Evolutionary conservation across 331 rosid genomes (phyloP).

Genomic region (Malus hybrid): DNA sequence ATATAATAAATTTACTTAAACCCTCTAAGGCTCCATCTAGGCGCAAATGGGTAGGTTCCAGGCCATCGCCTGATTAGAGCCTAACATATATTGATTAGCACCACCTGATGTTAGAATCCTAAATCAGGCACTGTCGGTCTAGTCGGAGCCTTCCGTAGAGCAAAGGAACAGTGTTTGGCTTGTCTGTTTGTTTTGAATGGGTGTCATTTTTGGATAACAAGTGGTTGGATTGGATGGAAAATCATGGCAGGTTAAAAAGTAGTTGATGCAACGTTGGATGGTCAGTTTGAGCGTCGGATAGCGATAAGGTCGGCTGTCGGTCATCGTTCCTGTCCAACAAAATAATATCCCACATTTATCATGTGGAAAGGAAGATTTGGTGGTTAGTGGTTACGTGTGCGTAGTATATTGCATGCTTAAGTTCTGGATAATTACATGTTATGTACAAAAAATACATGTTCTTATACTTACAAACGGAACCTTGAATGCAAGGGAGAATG

Average conservation of each 20-base stretch:
- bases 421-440: not conserved
- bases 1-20: no score
- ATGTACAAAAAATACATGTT: not conserved
- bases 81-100: no score
- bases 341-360: not conserved
- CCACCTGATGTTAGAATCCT: no score
- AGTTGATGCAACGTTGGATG: not conserved
- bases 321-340: no score
- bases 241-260: not conserved
- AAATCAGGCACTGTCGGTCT: rapidly evolving
- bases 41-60: rapidly evolving
- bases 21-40: rapidly evolving
- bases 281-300: not conserved
- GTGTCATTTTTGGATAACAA: not conserved
- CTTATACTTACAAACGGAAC: rapidly evolving
- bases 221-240: not conserved
- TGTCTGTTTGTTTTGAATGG: not conserved
- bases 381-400: not conserved
- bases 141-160: not conserved
- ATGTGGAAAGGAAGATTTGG: not conserved
- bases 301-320: not conserved
- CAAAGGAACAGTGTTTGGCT: not conserved
- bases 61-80: rapidly evolving
- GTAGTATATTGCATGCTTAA: not conserved
- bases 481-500: no score